These are phyloP conservation scores for Gossypium thurberi DNA, from an alignment of 345 rosid genomes.

Conservation along the genomic window DNA sequence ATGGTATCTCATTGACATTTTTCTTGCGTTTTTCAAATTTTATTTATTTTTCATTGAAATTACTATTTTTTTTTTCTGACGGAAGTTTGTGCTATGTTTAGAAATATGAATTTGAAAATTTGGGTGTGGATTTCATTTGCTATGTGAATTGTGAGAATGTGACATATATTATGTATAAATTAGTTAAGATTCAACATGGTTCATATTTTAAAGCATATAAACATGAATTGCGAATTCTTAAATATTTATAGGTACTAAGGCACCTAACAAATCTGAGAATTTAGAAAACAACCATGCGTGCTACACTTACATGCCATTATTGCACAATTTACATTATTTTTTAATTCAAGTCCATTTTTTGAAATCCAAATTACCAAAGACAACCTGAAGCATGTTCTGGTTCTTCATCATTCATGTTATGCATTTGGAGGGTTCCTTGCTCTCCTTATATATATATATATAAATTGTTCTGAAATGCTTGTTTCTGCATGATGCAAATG, in stretches of 20 bases:
- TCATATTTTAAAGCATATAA: background rate
- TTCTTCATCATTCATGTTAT: background rate
- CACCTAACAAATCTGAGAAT: no score
- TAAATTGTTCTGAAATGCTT: background rate
- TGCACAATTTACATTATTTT: background rate
- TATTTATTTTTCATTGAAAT: background rate
- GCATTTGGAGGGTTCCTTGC: background rate
- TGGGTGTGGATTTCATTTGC: background rate
- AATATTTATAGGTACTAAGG: background rate
- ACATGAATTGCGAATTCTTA: background rate
- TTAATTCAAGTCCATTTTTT: background rate
- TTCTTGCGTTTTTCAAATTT: background rate
- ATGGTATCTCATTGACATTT: slow-evolving; percentile 38
- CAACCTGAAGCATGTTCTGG: background rate
- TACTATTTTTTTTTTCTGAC: background rate
- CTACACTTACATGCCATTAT: background rate
- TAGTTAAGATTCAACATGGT: background rate
- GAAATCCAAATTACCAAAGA: background rate
- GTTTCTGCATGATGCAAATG: background rate
- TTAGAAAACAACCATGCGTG: background rate
- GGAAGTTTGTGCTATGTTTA: background rate
- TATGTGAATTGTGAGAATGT: background rate
- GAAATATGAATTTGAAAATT: background rate
- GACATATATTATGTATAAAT: background rate
- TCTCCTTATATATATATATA: no score